A percentile compares a stretch with the other conserved stretches of the same genome.
These are phyloP conservation scores for Erodium texanum DNA, from an alignment of 441 rosid genomes.

Conservation along the genomic window DNA sequence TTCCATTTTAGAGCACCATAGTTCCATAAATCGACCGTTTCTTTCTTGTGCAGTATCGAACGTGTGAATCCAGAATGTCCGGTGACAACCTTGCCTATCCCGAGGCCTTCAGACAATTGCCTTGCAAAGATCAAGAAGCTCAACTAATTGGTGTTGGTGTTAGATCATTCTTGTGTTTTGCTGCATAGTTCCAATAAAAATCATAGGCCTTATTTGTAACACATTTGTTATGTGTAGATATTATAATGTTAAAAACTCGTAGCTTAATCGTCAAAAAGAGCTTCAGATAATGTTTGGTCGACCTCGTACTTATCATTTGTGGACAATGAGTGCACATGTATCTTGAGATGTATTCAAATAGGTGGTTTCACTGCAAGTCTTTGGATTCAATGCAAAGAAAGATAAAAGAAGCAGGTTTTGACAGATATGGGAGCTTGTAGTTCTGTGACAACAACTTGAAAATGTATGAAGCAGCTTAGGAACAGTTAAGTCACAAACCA, in stretches of 20 bases:
- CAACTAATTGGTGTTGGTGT: background rate
- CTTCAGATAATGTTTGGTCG: too few species aligned
- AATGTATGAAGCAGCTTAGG: background rate
- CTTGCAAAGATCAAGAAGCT: constrained; percentile 17
- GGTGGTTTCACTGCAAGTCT: too few species aligned
- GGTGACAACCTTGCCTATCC: constrained; percentile 1
- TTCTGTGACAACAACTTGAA: background rate
- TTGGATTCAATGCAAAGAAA: background rate
- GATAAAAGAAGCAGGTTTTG: background rate
- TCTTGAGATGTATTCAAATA: too few species aligned
- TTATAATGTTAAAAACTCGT: too few species aligned
- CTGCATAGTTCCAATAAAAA: too few species aligned
- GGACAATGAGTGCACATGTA: too few species aligned
- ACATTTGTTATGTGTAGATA: too few species aligned
- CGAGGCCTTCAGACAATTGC: constrained; percentile 18
- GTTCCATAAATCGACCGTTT: background rate
- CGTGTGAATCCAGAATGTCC: constrained; percentile 14
- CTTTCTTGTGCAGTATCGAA: constrained; percentile 11
- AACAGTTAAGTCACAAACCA: constrained; percentile 3
- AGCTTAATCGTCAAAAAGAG: too few species aligned
- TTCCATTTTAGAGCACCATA: too few species aligned
- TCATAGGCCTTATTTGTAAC: background rate
- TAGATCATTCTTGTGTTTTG: background rate
- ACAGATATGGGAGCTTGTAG: background rate
- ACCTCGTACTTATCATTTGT: too few species aligned